Conservation (phyloP, 768 basidiomycete species). For the Rhizopogon rudus region DNA sequence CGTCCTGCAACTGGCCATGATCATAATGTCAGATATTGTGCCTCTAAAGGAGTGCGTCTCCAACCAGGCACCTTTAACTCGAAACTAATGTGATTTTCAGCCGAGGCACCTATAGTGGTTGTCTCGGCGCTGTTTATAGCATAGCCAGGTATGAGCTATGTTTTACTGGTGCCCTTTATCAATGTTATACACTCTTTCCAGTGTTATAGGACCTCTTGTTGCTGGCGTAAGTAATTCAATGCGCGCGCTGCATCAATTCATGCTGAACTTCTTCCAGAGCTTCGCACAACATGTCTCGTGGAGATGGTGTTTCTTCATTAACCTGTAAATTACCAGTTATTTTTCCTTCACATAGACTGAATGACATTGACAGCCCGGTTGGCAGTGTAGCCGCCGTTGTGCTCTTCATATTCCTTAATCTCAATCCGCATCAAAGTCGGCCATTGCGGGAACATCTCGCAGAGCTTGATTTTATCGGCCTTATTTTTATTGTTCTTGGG, state of each 20-base stretch:
- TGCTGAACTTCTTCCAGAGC: conserved; percentile 32
- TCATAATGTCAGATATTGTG: conserved; percentile 81
- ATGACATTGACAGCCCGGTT: conserved; percentile 48
- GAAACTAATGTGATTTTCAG: conserved; percentile 25
- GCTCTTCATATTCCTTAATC: conserved; percentile 70
- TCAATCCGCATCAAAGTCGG: conserved; percentile 67
- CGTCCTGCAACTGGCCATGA: conserved; percentile 70
- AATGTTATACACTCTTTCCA: conserved; percentile 13
- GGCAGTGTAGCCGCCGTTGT: conserved; percentile 59
- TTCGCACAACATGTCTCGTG: conserved; percentile 74
- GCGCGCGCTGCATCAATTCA: neutral
- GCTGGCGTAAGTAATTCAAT: conserved; percentile 59
- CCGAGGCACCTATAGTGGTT: conserved; percentile 74
- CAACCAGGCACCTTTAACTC: neutral
- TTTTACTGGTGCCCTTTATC: neutral
- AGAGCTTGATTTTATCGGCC: conserved; percentile 71
- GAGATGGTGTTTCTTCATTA: conserved; percentile 85
- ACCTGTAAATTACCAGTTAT: conserved; percentile 42
- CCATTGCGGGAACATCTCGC: conserved; percentile 51
- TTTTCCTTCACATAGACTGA: neutral
- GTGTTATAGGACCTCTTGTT: conserved; percentile 72
- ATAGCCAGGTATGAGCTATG: conserved; percentile 36
- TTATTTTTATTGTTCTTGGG: conserved; percentile 56
- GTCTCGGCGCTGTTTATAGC: conserved; percentile 80
- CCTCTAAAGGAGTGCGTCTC: conserved; percentile 63